phyloP scores from a whole-genome alignment of 2,329 filamentous ascomycete genomes.

The Verticillium isaacii region DNA sequence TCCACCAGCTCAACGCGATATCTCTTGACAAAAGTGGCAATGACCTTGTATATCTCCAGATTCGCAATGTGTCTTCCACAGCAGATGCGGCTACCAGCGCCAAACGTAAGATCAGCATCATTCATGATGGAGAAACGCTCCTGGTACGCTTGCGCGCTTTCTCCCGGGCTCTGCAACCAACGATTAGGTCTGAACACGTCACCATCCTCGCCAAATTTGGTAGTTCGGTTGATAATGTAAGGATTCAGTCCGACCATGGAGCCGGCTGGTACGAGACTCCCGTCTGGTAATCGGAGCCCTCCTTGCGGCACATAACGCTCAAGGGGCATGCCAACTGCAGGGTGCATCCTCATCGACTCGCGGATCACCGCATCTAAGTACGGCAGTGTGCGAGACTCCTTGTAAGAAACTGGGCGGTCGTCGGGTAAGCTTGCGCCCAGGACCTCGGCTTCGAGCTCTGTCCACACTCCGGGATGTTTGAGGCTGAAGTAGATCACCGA shows the following conservation, averaged over 20 bases:
- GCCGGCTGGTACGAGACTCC: conserved; percentile 40
- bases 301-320: conserved; percentile 38
- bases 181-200: conserved; percentile 48
- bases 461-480: conserved; percentile 36
- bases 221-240: conserved; percentile 47
- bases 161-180: conserved; percentile 44
- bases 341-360: conserved; percentile 51
- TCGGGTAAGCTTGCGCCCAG: conserved; percentile 19
- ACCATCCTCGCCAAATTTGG: conserved; percentile 45
- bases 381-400: conserved; percentile 40
- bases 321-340: conserved; percentile 43
- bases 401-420: conserved; percentile 27
- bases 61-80: conserved; percentile 51
- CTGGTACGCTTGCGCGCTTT: conserved; percentile 43
- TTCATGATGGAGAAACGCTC: neutral
- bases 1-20: conserved; percentile 32
- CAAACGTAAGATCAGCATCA: conserved; percentile 35
- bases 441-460: conserved; percentile 36
- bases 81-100: conserved; percentile 49
- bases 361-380: conserved; percentile 55
- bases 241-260: conserved; percentile 49
- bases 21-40: conserved; percentile 36
- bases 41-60: conserved; percentile 55
- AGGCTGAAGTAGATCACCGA: conserved; percentile 49
- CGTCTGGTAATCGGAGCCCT: conserved; percentile 26